Conservation (phyloP, 768 basidiomycete genomes). For the Cystobasidium ongulense region DNA sequence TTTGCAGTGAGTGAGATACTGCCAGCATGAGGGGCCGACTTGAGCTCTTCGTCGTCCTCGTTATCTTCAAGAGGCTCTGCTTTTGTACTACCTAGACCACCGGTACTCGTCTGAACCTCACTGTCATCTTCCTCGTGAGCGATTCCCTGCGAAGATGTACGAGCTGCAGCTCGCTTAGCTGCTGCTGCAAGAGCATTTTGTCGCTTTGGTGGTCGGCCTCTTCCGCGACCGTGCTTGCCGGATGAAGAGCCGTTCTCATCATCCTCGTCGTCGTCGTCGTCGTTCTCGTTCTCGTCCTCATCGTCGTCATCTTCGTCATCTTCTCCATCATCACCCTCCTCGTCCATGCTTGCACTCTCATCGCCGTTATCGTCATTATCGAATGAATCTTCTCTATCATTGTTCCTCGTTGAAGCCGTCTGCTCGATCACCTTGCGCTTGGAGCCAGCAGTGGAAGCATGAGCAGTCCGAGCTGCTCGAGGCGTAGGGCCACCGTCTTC, state of each 20-base stretch:
- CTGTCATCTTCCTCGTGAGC: background rate
- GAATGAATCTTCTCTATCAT: background rate
- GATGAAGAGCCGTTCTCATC: background rate
- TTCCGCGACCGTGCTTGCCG: background rate
- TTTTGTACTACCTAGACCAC: background rate
- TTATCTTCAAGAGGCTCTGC: background rate
- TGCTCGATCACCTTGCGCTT: background rate
- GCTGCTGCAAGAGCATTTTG: slow-evolving; percentile 20
- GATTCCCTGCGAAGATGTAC: background rate
- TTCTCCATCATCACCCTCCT: background rate
- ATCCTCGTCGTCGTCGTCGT: background rate
- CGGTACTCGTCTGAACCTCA: background rate
- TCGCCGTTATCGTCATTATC: slow-evolving; percentile 1
- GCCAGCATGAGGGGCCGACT: background rate
- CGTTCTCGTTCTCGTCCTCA: background rate
- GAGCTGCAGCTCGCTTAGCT: slow-evolving; percentile 2
- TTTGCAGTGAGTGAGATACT: background rate
- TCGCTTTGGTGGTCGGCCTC: slow-evolving; percentile 4
- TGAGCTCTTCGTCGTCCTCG: background rate
- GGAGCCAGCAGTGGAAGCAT: background rate
- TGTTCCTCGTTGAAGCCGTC: background rate
- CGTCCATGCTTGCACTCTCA: background rate
- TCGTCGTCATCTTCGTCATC: background rate
- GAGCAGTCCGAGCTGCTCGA: background rate
- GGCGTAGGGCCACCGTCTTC: background rate